These are phyloP conservation scores for Chrysophaeum taylorii DNA, from an alignment of 352 stramenopile genomes.

Conservation along the genomic window DNA sequence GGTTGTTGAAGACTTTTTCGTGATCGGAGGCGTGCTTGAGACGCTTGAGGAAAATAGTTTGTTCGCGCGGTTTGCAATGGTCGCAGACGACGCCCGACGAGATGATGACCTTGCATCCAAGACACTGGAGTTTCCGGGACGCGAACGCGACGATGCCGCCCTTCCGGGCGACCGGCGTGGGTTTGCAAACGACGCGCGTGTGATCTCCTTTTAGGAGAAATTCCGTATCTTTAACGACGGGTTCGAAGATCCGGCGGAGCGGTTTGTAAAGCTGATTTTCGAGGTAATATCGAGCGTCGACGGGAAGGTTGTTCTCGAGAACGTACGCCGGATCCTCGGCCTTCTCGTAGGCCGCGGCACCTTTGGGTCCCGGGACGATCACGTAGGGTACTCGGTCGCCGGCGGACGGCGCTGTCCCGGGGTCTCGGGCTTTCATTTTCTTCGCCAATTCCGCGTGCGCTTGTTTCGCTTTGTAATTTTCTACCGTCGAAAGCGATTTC, in stretches of 20 bases:
- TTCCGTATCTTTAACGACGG: conserved; percentile 86
- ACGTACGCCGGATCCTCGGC: conserved; percentile 96
- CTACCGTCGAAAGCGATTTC: conserved; percentile 95
- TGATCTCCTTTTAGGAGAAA: conserved; percentile 89
- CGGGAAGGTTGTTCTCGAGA: conserved; percentile 94
- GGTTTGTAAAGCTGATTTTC: conserved; percentile 96
- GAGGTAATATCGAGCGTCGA: conserved; percentile 98
- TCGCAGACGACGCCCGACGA: conserved; percentile 80
- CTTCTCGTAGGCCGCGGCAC: conserved; percentile 88
- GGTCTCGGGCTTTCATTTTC: conserved; percentile 93
- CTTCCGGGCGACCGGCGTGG: conserved; percentile 81
- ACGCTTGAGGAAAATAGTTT: conserved; percentile 87
- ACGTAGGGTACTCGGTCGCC: conserved; percentile 98
- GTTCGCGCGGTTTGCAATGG: conserved; percentile 80
- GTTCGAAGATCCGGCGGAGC: conserved; percentile 94
- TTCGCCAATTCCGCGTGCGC: conserved; percentile 96
- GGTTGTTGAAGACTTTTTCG: conserved; percentile 79
- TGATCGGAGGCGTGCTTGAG: conserved; percentile 77
- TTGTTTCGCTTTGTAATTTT: conserved; percentile 97
- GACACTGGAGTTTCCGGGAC: conserved; percentile 91
- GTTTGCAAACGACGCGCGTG: conserved; percentile 92
- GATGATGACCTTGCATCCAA: conserved; percentile 86
- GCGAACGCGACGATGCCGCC: conserved; percentile 98
- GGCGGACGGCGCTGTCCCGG: conserved; percentile 87
- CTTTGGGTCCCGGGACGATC: conserved; percentile 94